phyloP scores from a whole-genome alignment of 306 rosid species.

The Prunus salicina region DNA sequence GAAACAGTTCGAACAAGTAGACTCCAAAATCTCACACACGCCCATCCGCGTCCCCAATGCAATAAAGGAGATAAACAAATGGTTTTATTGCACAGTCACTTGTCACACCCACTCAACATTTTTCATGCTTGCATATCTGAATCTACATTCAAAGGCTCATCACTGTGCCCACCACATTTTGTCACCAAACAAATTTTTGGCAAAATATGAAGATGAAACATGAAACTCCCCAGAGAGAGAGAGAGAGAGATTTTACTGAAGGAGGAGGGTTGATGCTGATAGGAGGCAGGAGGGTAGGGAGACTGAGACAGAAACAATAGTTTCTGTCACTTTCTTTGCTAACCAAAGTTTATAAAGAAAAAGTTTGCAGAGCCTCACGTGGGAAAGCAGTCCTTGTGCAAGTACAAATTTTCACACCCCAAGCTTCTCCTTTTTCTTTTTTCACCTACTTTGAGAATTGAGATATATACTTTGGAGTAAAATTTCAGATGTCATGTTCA shows the following conservation, averaged over 20 bases:
- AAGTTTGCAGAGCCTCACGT: constrained; percentile 28
- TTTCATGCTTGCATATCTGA: neutral
- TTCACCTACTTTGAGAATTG: constrained; percentile 2
- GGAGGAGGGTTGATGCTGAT: neutral
- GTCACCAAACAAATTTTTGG: constrained; percentile 18
- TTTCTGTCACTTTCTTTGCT: constrained; percentile 4
- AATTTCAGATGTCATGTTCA: constrained; percentile 10
- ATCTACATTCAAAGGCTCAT: neutral
- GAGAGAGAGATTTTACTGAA: neutral
- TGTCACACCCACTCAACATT: constrained; percentile 3
- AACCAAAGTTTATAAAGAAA: neutral
- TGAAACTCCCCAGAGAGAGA: too few relatives aligned
- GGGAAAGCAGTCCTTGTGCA: constrained; percentile 8
- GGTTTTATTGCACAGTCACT: constrained; percentile 6
- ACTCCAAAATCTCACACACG: constrained; percentile 28
- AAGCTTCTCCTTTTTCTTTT: neutral
- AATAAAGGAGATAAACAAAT: neutral
- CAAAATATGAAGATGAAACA: neutral
- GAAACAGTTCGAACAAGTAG: constrained; percentile 18
- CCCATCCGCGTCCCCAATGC: neutral
- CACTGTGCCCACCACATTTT: neutral
- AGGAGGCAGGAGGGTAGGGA: neutral
- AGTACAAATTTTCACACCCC: constrained; percentile 1
- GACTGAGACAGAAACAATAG: neutral
- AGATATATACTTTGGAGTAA: neutral